Evolutionary conservation across 1,139 yeast species (phyloP), one percentile per base, ranked within the genome.

Genomic region (Scheffersomyces insectosa): DNA sequence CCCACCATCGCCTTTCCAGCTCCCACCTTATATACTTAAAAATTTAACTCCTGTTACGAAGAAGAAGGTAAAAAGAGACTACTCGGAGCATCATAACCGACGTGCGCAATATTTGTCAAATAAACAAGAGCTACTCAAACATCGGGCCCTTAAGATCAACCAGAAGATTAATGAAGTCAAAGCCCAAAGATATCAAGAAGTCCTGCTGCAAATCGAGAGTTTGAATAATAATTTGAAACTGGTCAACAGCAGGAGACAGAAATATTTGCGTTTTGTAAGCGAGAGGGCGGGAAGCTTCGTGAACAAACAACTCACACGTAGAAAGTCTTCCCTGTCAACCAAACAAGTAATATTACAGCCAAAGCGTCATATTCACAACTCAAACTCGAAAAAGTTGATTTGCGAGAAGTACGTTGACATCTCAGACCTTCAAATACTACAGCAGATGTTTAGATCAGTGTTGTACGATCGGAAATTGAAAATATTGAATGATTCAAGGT

Each of bases 31-130:
- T 35, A 51, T 59, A 4, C 38, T 56, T 11, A 50, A 48, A 40
- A 59, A 57, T 36, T 38, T 58, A 13, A 60, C 63, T 6, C 62
- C 63, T 1, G 39, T 53, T 12, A 50, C 46, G 32, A 30, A 25
- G 38, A 40, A 38, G 31, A 38, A 15, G 36, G 46, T 33, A 33
- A 38, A 25, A 41, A 40, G 34, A 34, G 46, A 31, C 23, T 31
- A 14, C 20, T 15, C 34, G 15, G 34, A 31, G 23, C 34, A 31
- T 12, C 34, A 20, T 20, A 31, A 20, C 15, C 34, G 34, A 3
- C 15, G 23, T 14, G 34, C 34, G 14, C 15, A 31, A 10, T 20
- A 31, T 10, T 14, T 31, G 10, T 31, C 34, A 12, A 31, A 31
- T 10, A 31, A 31, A 12, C 15, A 31, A 20, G 34, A 31, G 14